Evolutionary conservation across 1,284 basidiomycete genomes (phyloP).

Genomic region (Uromyces viciae-fabae): DNA sequence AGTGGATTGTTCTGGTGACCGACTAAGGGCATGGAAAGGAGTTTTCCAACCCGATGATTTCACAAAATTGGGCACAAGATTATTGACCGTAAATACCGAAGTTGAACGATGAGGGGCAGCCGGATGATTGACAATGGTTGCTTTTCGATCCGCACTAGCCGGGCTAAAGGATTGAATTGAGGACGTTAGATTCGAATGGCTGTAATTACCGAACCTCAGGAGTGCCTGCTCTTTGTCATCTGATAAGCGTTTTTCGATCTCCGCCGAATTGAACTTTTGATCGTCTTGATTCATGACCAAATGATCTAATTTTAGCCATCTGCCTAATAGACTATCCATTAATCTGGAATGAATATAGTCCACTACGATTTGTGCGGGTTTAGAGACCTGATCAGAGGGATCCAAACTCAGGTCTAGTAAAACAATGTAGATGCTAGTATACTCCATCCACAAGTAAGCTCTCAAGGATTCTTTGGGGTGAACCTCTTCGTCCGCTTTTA

Average conservation of each 20-base stretch:
- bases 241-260: neutral
- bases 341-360: conserved; percentile 53
- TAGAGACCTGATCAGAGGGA: conserved; percentile 52
- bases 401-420: conserved; percentile 54
- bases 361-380: conserved; percentile 52
- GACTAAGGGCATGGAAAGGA: conserved; percentile 29
- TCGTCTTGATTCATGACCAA: conserved; percentile 16
- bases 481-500: conserved; percentile 30
- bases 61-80: conserved; percentile 41
- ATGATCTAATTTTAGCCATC: conserved; percentile 12
- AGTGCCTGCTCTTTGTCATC: neutral
- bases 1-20: conserved; percentile 24
- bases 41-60: conserved; percentile 38
- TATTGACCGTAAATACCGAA: conserved; percentile 39
- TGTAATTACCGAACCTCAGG: neutral
- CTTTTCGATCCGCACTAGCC: neutral
- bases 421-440: conserved; percentile 52
- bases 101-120: neutral
- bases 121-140: neutral
- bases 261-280: neutral
- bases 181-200: conserved; percentile 20
- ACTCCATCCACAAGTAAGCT: conserved; percentile 46
- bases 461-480: conserved; percentile 30
- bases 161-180: neutral
- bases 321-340: conserved; percentile 46